Conservation (phyloP, 352 stramenopile species). For the Pythium pyrilobum region DNA sequence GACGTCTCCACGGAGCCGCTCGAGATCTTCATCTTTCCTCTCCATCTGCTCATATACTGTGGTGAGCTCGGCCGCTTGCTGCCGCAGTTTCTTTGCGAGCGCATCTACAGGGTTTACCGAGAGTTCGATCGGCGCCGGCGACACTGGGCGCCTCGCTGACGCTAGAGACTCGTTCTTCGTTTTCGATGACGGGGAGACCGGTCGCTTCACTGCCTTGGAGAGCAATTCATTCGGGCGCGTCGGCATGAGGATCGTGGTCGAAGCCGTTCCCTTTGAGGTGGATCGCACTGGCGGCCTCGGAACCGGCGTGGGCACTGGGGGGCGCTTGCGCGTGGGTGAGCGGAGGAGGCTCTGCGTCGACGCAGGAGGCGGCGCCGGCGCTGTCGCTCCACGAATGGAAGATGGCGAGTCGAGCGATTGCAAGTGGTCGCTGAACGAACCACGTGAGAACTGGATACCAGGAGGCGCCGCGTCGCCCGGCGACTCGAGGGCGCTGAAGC, state of each 20-base stretch:
- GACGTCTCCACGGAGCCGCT: conserved; percentile 29
- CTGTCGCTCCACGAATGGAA: not conserved
- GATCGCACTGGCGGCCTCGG: not conserved
- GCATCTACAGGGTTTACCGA: conserved; percentile 51
- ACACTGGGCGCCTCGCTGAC: conserved; percentile 11
- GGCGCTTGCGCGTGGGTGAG: not conserved
- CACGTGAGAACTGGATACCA: conserved; percentile 15
- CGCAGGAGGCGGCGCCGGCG: not conserved
- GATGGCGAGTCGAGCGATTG: conserved; percentile 10
- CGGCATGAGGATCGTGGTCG: conserved; percentile 6
- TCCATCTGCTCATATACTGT: conserved; percentile 67
- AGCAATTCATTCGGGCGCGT: not conserved
- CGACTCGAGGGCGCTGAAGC: not conserved
- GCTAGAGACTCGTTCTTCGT: not conserved
- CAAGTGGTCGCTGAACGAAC: conserved; percentile 20
- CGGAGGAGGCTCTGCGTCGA: conserved; percentile 4
- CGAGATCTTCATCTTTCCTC: conserved; percentile 41
- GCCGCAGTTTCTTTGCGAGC: conserved; percentile 65
- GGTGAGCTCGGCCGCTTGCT: conserved; percentile 66
- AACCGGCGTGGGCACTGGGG: not conserved
- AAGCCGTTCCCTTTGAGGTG: not conserved
- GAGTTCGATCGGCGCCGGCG: not conserved
- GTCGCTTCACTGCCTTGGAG: not conserved
- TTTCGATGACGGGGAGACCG: not conserved
- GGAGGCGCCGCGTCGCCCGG: conserved; percentile 5